Evolutionary conservation across 1,284 basidiomycete species (phyloP).

Genomic region (Ustilago lituana): DNA sequence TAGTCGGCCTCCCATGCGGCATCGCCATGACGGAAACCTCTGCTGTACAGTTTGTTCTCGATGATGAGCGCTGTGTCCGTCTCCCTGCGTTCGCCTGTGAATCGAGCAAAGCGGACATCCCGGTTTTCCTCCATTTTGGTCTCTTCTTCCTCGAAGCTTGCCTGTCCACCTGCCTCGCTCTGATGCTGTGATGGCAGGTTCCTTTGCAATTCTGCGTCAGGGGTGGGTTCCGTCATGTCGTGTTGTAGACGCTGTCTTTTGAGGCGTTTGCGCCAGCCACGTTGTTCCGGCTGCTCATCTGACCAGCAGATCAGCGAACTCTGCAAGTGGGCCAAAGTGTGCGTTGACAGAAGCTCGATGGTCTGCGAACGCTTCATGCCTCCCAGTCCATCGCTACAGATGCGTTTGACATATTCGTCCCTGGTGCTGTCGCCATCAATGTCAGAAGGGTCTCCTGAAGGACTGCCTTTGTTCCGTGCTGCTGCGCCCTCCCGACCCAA

Average conservation of each 20-base stretch:
- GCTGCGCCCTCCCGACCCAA: conserved; percentile 8
- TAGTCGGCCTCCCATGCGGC: conserved; percentile 22
- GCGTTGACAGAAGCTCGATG: conserved; percentile 35
- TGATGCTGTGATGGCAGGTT: no score
- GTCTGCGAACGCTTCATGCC: conserved; percentile 41
- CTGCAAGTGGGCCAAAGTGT: conserved; percentile 20
- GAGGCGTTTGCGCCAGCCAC: conserved; percentile 30
- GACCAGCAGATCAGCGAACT: conserved; percentile 41
- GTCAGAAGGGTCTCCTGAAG: not conserved
- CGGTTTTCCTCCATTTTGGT: conserved; percentile 2
- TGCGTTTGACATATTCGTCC: conserved; percentile 42
- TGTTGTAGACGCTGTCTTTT: not conserved
- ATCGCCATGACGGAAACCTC: conserved; percentile 19
- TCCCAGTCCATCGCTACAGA: conserved; percentile 35
- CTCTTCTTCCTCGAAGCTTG: not conserved
- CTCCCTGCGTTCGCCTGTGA: conserved; percentile 28
- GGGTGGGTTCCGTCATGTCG: no score
- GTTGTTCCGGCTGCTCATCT: conserved; percentile 39
- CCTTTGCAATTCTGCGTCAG: no score
- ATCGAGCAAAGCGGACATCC: conserved; percentile 17
- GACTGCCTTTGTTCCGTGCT: not conserved
- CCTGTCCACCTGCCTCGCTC: no score
- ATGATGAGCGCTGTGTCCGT: conserved; percentile 32
- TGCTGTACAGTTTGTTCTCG: conserved; percentile 33
- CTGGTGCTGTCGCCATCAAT: conserved; percentile 16